Percentiles rank a stretch among this genome's conserved stretches.
These are phyloP conservation scores for Picochlorum sp. DNA, from an alignment of 139 green algal species.

Conservation along the genomic window DNA sequence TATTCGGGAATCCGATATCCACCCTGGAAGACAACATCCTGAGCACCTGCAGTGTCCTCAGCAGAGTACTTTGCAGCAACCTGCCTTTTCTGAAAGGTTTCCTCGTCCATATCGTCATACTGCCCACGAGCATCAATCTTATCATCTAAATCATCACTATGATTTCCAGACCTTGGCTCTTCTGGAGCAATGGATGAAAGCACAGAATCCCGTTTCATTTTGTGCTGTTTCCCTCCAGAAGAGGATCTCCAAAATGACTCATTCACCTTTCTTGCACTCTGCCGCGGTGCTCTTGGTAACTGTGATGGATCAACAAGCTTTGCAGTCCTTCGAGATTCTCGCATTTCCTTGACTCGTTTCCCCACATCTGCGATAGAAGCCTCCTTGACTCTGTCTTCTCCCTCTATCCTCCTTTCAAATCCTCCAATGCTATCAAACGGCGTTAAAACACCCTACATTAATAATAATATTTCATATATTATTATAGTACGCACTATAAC, in stretches of 20 bases:
- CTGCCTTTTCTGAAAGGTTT: constrained; percentile 21
- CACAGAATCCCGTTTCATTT: no score
- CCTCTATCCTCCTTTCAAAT: constrained; percentile 56
- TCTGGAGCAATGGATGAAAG: no score
- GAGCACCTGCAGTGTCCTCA: constrained; percentile 2
- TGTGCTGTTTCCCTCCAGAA: background rate
- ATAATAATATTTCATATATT: no score
- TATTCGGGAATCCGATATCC: constrained; percentile 43
- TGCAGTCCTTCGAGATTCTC: constrained; percentile 16
- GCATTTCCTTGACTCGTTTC: constrained; percentile 21
- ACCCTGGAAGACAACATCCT: constrained; percentile 56
- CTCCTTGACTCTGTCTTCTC: background rate
- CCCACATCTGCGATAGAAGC: constrained; percentile 34
- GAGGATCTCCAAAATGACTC: constrained; percentile 36
- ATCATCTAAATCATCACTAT: constrained; percentile 1
- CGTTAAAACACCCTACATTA: constrained; percentile 63
- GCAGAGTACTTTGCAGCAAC: constrained; percentile 12
- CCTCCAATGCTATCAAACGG: constrained; percentile 75
- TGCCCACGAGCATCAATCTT: constrained; percentile 34
- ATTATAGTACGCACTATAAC: no score
- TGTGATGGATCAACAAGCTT: constrained; percentile 43
- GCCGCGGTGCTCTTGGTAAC: constrained; percentile 29
- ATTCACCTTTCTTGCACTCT: constrained; percentile 28
- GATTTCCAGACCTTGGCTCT: no score
- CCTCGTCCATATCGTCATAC: constrained; percentile 51